Percentiles rank a stretch among this genome's conserved stretches.
These are phyloP conservation scores for Allium cepa DNA, from an alignment of 106 monocot species.

Conservation along the genomic window DNA sequence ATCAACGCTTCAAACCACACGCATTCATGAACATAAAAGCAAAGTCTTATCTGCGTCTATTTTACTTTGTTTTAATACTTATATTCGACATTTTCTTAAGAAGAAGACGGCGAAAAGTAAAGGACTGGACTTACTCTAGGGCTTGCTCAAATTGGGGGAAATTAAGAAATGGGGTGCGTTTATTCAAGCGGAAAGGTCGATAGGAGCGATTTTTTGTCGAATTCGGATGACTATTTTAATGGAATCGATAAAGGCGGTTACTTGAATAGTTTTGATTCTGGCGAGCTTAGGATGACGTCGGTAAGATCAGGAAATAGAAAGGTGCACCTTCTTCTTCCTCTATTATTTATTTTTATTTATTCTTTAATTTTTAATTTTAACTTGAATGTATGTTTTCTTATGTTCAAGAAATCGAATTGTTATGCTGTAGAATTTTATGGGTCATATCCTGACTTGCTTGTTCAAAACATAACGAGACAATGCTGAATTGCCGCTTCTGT, in stretches of 20 bases:
- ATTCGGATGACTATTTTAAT: not conserved
- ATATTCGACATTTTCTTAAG: not conserved
- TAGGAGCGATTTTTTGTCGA: not conserved
- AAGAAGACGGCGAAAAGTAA: not conserved
- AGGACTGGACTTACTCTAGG: not conserved
- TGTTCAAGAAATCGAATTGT: no score
- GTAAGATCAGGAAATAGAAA: slow-evolving; percentile 10
- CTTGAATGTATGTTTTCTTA: no score
- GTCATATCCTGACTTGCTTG: no score
- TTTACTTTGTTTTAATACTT: not conserved
- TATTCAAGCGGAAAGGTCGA: slow-evolving; percentile 18
- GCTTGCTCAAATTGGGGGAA: not conserved
- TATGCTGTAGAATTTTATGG: no score
- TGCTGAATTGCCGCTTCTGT: no score
- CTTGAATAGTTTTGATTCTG: slow-evolving; percentile 18
- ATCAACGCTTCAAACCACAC: slow-evolving; percentile 4
- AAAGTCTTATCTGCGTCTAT: not conserved
- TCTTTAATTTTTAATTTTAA: not conserved
- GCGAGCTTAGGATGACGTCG: slow-evolving; percentile 34
- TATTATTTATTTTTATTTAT: not conserved
- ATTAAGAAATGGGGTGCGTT: slow-evolving; percentile 40
- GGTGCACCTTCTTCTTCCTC: slow-evolving; percentile 1
- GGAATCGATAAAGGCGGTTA: slow-evolving; percentile 1
- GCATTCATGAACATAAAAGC: slow-evolving; percentile 1
- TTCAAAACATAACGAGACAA: no score